phyloP scores from a whole-genome alignment of 495 filamentous ascomycete species.

The Amniculicola lignicola region DNA sequence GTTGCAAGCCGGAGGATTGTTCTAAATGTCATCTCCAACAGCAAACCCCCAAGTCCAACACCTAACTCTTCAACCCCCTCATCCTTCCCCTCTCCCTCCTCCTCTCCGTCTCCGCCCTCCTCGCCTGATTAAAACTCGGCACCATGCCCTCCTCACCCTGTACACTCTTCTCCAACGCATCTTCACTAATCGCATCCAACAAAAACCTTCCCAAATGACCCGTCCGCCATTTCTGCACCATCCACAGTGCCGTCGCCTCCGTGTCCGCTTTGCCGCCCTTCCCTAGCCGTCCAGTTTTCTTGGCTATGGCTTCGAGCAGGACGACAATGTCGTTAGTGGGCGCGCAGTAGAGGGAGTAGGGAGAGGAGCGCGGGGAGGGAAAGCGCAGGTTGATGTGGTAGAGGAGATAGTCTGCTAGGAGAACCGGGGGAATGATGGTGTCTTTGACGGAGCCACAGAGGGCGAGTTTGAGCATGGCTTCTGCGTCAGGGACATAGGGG shows the following conservation, averaged over 20 bases:
- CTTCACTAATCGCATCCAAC: constrained; percentile 70
- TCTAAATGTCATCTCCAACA: too few species aligned
- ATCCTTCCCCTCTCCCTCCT: constrained; percentile 22
- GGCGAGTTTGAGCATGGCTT: constrained; percentile 89
- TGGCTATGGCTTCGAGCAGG: constrained; percentile 66
- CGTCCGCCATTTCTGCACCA: constrained; percentile 78
- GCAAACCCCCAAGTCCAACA: too few species aligned
- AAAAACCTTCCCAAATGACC: constrained; percentile 74
- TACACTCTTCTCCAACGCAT: constrained; percentile 48
- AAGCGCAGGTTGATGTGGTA: constrained; percentile 71
- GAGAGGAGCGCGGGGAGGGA: constrained; percentile 53
- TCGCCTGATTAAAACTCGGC: constrained; percentile 40
- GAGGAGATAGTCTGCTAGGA: constrained; percentile 83
- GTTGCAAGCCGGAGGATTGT: too few species aligned
- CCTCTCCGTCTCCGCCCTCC: constrained; percentile 39
- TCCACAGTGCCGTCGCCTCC: constrained; percentile 74
- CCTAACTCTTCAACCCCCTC: constrained; percentile 2
- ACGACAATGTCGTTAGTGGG: constrained; percentile 80
- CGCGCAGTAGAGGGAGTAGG: constrained; percentile 61
- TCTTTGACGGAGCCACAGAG: constrained; percentile 90
- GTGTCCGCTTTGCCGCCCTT: constrained; percentile 71
- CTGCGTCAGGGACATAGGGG: constrained; percentile 78
- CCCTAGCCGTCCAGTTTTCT: constrained; percentile 67
- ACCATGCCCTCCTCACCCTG: constrained; percentile 18
- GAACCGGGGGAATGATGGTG: constrained; percentile 68